Conservation (phyloP, 1,284 basidiomycete genomes). For the Fomitopsis palustris region DNA sequence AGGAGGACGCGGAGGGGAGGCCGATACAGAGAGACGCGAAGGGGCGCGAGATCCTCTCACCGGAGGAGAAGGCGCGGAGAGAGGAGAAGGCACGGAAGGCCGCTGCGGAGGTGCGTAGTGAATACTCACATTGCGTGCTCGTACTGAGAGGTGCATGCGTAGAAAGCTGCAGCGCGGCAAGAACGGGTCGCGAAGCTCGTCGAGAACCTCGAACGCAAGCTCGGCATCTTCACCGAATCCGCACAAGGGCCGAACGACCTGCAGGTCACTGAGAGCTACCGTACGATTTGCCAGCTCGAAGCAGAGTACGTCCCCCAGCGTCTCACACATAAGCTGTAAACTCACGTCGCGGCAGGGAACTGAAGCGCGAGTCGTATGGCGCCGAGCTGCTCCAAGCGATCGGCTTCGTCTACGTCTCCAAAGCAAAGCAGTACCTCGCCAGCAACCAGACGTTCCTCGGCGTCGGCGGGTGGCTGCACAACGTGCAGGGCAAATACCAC, state of each 20-base stretch:
- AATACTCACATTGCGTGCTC: constrained; percentile 7
- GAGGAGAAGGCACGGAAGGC: constrained; percentile 74
- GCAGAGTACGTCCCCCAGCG: constrained; percentile 60
- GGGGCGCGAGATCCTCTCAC: constrained; percentile 67
- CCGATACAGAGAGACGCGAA: constrained; percentile 56
- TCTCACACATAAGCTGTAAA: background rate
- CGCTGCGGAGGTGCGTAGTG: constrained; percentile 58
- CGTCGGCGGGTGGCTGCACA: constrained; percentile 91
- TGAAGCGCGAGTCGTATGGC: constrained; percentile 91
- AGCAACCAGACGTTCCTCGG: constrained; percentile 78
- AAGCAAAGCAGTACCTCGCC: constrained; percentile 79
- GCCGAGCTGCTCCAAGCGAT: constrained; percentile 90
- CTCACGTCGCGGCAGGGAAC: constrained; percentile 47
- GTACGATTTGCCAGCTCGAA: constrained; percentile 78
- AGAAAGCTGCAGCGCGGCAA: constrained; percentile 80
- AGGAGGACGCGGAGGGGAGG: constrained; percentile 34
- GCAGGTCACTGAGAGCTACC: constrained; percentile 68
- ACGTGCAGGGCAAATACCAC: constrained; percentile 91
- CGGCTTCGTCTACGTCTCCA: constrained; percentile 86
- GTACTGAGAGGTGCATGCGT: constrained; percentile 4
- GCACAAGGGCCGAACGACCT: constrained; percentile 72
- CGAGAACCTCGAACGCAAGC: constrained; percentile 81
- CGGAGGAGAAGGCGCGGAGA: constrained; percentile 80
- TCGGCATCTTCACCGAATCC: constrained; percentile 91
- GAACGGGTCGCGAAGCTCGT: constrained; percentile 83